Evolutionary conservation across 2,329 filamentous ascomycete species (phyloP).

Genomic region (Clonostachys chloroleuca): DNA sequence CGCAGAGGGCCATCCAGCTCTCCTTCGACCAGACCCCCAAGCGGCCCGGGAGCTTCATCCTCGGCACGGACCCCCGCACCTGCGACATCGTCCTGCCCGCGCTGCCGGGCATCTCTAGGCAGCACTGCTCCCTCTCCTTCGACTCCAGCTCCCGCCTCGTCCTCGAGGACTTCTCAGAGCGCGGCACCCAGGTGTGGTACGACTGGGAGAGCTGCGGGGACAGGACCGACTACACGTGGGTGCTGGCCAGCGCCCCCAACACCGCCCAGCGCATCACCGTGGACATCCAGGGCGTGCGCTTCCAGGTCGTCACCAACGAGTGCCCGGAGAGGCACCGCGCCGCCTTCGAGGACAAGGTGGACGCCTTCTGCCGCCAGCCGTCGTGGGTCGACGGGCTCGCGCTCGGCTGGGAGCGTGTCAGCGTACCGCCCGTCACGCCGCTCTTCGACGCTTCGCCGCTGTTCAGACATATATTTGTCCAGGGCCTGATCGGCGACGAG

Average conservation of each 20-base stretch:
- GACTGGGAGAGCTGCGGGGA: conserved; percentile 32
- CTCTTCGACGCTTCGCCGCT: conserved; percentile 18
- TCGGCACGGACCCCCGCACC: conserved; percentile 26
- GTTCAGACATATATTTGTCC: conserved; percentile 28
- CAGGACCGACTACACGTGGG: conserved; percentile 26
- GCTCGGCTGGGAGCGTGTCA: conserved; percentile 16
- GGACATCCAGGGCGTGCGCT: conserved; percentile 31
- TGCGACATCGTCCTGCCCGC: conserved; percentile 31
- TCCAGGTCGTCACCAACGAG: conserved; percentile 31
- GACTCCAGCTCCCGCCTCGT: conserved; percentile 29
- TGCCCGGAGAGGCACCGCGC: conserved; percentile 21
- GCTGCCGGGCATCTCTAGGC: conserved; percentile 22
- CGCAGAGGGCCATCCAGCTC: conserved; percentile 23
- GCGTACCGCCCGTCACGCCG: conserved; percentile 14
- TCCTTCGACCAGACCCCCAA: conserved; percentile 25
- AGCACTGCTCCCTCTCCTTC: conserved; percentile 31
- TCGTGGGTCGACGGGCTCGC: conserved; percentile 17
- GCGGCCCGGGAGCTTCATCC: conserved; percentile 26
- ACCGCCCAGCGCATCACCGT: conserved; percentile 25
- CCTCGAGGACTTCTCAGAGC: conserved; percentile 28
- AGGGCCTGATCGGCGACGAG: conserved; percentile 18
- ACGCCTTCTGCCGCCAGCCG: conserved; percentile 21
- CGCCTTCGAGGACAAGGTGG: conserved; percentile 23
- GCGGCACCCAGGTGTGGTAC: conserved; percentile 35
- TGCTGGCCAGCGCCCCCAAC: conserved; percentile 21